These are phyloP conservation scores for Spinellus fusiger DNA, from an alignment of 192 early-diverging fungal genomes.

Conservation along the genomic window DNA sequence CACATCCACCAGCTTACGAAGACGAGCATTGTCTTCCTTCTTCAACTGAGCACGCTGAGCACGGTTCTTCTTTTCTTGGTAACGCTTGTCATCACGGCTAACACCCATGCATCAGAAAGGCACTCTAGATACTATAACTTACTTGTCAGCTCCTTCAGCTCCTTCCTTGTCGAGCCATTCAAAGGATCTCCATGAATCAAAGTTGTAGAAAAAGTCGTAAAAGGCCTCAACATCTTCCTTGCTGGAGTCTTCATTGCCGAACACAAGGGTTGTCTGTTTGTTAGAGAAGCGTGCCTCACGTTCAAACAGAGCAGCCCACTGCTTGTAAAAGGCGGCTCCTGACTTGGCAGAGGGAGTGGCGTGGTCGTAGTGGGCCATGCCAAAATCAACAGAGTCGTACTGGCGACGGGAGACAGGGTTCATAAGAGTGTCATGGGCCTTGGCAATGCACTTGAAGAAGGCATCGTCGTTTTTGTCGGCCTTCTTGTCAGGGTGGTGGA, in stretches of 20 bases:
- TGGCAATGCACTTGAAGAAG: conserved; percentile 98
- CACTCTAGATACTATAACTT: not conserved
- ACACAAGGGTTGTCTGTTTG: conserved; percentile 71
- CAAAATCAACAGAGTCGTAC: conserved; percentile 95
- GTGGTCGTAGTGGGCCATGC: conserved; percentile 52
- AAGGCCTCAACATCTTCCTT: conserved; percentile 73
- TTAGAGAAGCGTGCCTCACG: conserved; percentile 93
- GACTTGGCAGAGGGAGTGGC: conserved; percentile 66
- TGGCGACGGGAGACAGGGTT: conserved; percentile 86
- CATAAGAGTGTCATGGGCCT: conserved; percentile 89
- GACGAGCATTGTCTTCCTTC: conserved; percentile 95
- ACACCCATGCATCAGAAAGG: not conserved
- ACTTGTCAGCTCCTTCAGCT: conserved; percentile 64
- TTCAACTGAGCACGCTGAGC: conserved; percentile 86
- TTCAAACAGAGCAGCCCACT: conserved; percentile 72
- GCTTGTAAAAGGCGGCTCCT: conserved; percentile 80
- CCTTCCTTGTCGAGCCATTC: conserved; percentile 98
- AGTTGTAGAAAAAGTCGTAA: conserved; percentile 80
- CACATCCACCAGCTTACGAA: conserved; percentile 71
- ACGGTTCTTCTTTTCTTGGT: conserved; percentile 92
- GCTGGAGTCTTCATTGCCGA: conserved; percentile 63
- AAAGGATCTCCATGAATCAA: conserved; percentile 98
- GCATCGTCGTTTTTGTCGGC: conserved; percentile 83
- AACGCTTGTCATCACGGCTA: conserved; percentile 95
- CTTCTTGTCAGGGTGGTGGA: conserved; percentile 99